Evolutionary conservation across 2,329 filamentous ascomycete genomes (phyloP).

Genomic region (Cercospora sesami): DNA sequence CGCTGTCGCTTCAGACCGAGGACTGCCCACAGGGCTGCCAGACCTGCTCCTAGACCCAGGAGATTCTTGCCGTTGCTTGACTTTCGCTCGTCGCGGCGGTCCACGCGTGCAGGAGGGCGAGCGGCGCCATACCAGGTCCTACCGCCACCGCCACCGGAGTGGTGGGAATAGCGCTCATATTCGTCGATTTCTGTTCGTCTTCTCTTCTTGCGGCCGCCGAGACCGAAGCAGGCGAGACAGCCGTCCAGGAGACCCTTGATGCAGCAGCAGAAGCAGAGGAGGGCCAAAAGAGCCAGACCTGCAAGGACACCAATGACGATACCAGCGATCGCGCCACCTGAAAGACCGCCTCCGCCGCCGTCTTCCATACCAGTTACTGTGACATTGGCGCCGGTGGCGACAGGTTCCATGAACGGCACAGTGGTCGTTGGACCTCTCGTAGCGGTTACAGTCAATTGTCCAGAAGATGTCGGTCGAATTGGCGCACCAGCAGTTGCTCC

Average conservation of each 20-base stretch:
- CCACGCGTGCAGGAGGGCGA: slow-evolving; percentile 36
- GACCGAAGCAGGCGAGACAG: slow-evolving; percentile 61
- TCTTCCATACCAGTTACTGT: slow-evolving; percentile 41
- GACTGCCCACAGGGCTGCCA: slow-evolving; percentile 48
- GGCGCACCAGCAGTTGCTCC: slow-evolving; percentile 55
- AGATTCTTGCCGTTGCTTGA: slow-evolving; percentile 37
- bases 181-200: slow-evolving; percentile 60
- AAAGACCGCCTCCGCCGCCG: slow-evolving; percentile 51
- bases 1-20: slow-evolving; percentile 49
- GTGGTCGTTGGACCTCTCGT: slow-evolving; percentile 50
- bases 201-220: slow-evolving; percentile 51
- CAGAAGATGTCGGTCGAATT: slow-evolving; percentile 54
- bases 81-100: slow-evolving; percentile 40
- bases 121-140: slow-evolving; percentile 51
- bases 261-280: slow-evolving; percentile 74
- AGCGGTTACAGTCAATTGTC: slow-evolving; percentile 54
- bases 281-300: slow-evolving; percentile 65
- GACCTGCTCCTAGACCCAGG: slow-evolving; percentile 44
- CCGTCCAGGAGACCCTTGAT: slow-evolving; percentile 57
- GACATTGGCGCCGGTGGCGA: slow-evolving; percentile 54
- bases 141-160: slow-evolving; percentile 49
- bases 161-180: slow-evolving; percentile 62
- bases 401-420: slow-evolving; percentile 52
- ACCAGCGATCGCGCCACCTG: slow-evolving; percentile 73
- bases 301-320: slow-evolving; percentile 74